Evolutionary conservation across 305 asterid species (phyloP).

Genomic region (Fraxinus sp.): DNA sequence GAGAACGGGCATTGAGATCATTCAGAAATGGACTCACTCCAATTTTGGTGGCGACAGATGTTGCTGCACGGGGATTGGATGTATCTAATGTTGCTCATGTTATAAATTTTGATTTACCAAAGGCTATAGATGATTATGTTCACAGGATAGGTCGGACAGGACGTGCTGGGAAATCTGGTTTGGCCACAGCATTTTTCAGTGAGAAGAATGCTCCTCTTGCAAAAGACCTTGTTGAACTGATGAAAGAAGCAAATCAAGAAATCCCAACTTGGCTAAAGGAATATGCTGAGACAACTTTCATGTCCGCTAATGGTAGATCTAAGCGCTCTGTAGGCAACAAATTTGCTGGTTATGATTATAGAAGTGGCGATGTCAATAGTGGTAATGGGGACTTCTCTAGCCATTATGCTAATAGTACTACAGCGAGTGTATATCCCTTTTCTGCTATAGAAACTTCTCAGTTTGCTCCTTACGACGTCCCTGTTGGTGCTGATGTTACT

Average conservation of each 20-base stretch:
- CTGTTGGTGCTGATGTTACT: neutral
- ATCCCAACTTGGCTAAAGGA: conserved; percentile 59
- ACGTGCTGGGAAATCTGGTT: conserved; percentile 82
- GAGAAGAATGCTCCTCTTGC: conserved; percentile 56
- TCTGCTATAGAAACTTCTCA: conserved; percentile 2
- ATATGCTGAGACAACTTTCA: conserved; percentile 37
- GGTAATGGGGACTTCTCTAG: conserved; percentile 19
- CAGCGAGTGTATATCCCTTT: conserved; percentile 8
- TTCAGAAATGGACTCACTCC: conserved; percentile 63
- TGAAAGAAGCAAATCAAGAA: conserved; percentile 65
- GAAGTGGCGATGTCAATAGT: conserved; percentile 18
- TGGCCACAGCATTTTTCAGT: conserved; percentile 76
- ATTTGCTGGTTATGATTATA: conserved; percentile 32
- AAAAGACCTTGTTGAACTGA: conserved; percentile 51
- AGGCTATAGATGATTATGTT: conserved; percentile 57
- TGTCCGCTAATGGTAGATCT: conserved; percentile 23
- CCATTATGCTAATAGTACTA: conserved; percentile 29
- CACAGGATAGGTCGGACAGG: conserved; percentile 89
- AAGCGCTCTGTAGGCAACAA: conserved; percentile 28
- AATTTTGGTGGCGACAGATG: conserved; percentile 74
- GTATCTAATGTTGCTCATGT: conserved; percentile 77
- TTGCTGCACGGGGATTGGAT: conserved; percentile 75
- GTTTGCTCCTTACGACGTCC: conserved; percentile 17
- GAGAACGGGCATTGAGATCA: conserved; percentile 60
- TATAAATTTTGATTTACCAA: conserved; percentile 69